These are phyloP conservation scores for Trematosphaeria pertusa DNA, from an alignment of 2,329 filamentous ascomycete genomes.

Conservation along the genomic window DNA sequence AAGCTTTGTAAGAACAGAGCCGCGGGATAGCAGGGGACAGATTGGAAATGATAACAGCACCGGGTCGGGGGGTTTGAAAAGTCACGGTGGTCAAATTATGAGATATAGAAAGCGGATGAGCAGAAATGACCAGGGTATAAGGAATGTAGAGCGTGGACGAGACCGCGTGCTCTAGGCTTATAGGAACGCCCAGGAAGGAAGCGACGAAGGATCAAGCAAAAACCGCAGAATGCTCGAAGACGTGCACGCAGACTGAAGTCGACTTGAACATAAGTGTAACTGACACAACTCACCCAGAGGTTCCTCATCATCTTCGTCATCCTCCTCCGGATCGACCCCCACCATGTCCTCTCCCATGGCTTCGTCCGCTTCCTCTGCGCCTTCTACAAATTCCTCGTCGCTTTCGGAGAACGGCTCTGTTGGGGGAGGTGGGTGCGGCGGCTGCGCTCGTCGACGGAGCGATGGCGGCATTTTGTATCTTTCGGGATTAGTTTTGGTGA, in stretches of 20 bases:
- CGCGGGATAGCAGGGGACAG: background rate
- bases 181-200: background rate
- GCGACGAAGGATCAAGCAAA: background rate
- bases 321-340: background rate
- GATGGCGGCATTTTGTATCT: constrained; percentile 1
- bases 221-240: background rate
- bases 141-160: background rate
- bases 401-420: constrained; percentile 4
- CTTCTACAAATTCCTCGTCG: constrained; percentile 7
- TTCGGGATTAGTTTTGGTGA: too few relatives aligned
- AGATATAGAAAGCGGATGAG: background rate
- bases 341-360: constrained; percentile 1
- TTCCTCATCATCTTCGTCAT: background rate
- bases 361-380: constrained; percentile 1
- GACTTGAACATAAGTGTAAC: too few relatives aligned
- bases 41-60: background rate
- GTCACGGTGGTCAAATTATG: too few relatives aligned
- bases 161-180: too few relatives aligned
- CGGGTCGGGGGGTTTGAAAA: background rate
- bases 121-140: background rate
- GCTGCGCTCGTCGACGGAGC: constrained; percentile 2
- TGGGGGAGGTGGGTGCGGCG: background rate
- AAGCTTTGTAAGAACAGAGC: background rate
- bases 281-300: constrained; percentile 2
- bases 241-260: background rate